Base-by-base conservation (phyloP, 2,329 filamentous ascomycete species). In the Pyrenophora graminea region DNA sequence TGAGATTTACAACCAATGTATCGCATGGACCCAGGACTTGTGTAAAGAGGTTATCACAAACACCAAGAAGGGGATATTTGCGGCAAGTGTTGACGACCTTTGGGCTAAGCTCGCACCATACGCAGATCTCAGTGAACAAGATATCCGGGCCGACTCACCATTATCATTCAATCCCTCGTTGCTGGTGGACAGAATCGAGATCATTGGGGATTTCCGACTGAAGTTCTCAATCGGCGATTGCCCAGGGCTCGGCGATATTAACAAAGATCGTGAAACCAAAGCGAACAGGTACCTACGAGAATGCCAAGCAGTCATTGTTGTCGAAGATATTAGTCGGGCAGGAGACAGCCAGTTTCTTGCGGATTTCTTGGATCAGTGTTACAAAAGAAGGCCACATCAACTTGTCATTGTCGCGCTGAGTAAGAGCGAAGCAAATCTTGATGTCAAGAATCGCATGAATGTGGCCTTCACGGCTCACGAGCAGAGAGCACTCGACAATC, bases 181-280 rank as follows among this genome's bases (percentile, higher is more conserved):
- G 13, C 2, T 44, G 6, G 32, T 44, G 17, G 41, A 31, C 19
- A 34, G 27, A 19, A 44, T 44, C 10, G 31, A 44, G 19, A 23
- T 44, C n/a, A 36, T 36, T 36, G 32, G 31, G n/a, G 32, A 44
- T 10, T 30, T 39, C 17, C 44, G 44, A 18, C 13, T 32, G 21
- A 17, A 25, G 10, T 21, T n/a, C 34, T 30, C 25, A 3, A 17
- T 32, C 23, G 44, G 44, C 23, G 44, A 46, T 25, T 46, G 25
- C 15, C 36, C 44, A 2, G 27, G 44, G 15, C 27, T 33, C 13
- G 17, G 30, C 5, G 43, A 45, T 25, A 7, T 38, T 12, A 40
- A 47, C 23, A 47, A 47, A 17, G 44, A 31, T 33, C 21, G 43
- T 15, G 43, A 38, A 21, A 45, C 43, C 23, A 45, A 45, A 21